phyloP scores from a whole-genome alignment of 805 yeast genomes.

The Soucietia sequanensis region DNA sequence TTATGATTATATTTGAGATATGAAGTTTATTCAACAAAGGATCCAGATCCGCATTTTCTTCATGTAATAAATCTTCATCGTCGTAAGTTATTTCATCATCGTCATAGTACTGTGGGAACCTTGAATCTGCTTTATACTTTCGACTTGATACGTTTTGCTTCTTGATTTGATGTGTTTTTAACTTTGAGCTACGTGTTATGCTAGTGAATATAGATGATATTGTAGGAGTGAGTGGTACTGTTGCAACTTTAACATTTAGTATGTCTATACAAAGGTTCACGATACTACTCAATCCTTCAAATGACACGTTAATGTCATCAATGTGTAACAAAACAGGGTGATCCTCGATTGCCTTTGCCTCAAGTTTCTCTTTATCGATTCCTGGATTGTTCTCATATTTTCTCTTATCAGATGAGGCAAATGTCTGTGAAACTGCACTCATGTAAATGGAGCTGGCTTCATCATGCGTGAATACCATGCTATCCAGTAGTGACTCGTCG shows the following conservation, averaged over 20 bases:
- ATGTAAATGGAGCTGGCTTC: constrained; percentile 73
- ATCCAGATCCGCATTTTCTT: constrained; percentile 8
- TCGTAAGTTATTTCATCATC: constrained; percentile 9
- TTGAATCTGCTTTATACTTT: constrained; percentile 6
- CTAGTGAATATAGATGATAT: constrained; percentile 35
- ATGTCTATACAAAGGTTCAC: constrained; percentile 38
- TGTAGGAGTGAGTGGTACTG: constrained; percentile 43
- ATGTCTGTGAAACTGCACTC: constrained; percentile 70
- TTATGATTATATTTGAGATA: constrained; percentile 36
- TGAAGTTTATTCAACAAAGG: constrained; percentile 38
- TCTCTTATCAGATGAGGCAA: constrained; percentile 15
- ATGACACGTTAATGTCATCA: constrained; percentile 40
- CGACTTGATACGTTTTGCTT: constrained; percentile 10
- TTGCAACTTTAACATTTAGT: constrained; percentile 41
- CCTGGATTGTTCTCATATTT: constrained; percentile 2
- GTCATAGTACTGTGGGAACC: constrained; percentile 26
- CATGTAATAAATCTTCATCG: constrained; percentile 6
- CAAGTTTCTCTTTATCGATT: neutral
- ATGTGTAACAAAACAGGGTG: constrained; percentile 25
- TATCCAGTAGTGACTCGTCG: constrained; percentile 49
- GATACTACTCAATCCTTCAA: constrained; percentile 45
- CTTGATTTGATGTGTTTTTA: constrained; percentile 29
- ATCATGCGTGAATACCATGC: constrained; percentile 64
- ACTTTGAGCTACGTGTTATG: constrained; percentile 32
- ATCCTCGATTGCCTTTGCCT: neutral